phyloP scores from a whole-genome alignment of 768 basidiomycete species.

The Boletellus emodensis region DNA sequence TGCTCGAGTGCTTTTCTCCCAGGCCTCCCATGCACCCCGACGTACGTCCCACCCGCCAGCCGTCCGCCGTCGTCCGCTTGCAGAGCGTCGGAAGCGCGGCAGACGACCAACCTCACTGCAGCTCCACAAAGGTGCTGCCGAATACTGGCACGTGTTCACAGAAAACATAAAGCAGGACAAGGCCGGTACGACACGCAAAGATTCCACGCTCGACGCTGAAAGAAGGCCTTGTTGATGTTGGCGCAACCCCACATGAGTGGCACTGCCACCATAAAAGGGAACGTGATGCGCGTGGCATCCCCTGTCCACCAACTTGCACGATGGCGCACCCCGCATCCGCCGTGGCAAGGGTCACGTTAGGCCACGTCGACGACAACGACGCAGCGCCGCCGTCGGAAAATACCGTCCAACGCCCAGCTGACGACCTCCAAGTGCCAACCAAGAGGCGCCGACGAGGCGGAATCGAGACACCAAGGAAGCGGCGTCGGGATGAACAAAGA shows the following conservation, averaged over 20 bases:
- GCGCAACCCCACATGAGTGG: background rate
- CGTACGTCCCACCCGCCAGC: no score
- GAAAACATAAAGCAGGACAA: background rate
- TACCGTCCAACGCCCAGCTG: background rate
- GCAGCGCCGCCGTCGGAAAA: background rate
- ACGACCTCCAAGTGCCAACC: background rate
- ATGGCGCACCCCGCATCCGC: conserved; percentile 4
- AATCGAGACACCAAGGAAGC: conserved; percentile 6
- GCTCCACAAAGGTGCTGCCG: no score
- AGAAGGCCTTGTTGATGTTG: background rate
- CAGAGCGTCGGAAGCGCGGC: no score
- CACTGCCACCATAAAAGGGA: conserved; percentile 14
- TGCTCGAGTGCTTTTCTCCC: no score
- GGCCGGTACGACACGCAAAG: background rate
- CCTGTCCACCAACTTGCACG: conserved; percentile 20
- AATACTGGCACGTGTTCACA: background rate
- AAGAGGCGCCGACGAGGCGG: conserved; percentile 7
- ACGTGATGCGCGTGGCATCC: conserved; percentile 26
- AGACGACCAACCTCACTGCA: no score
- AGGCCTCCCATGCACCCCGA: no score
- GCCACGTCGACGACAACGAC: background rate
- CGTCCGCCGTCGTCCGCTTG: no score
- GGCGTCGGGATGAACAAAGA: background rate
- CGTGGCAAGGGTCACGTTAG: background rate
- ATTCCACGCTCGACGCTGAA: background rate